phyloP scores from a whole-genome alignment of 495 filamentous ascomycete species.

The Amniculicola lignicola region DNA sequence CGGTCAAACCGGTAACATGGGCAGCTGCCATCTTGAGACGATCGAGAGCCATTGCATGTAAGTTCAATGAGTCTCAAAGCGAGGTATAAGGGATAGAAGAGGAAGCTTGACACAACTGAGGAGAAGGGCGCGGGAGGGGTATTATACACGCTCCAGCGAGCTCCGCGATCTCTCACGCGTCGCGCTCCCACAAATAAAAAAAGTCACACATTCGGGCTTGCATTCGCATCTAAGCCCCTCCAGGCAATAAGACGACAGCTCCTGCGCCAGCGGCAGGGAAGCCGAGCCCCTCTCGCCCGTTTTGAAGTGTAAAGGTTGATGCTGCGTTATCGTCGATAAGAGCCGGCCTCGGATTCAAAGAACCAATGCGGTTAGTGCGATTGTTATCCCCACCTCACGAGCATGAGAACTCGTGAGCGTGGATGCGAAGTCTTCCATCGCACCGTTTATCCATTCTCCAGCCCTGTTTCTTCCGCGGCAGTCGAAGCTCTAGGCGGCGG shows the following conservation, averaged over 20 bases:
- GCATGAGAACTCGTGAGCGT: too few relatives aligned
- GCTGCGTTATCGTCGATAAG: conserved; percentile 23
- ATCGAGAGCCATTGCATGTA: conserved; percentile 59
- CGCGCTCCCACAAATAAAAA: conserved; percentile 14
- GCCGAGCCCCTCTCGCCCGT: background rate
- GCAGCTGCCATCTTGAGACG: conserved; percentile 65
- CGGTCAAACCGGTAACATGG: conserved; percentile 57
- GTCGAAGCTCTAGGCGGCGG: too few relatives aligned
- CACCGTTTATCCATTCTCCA: too few relatives aligned
- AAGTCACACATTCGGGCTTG: background rate
- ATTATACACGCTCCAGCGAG: conserved; percentile 11
- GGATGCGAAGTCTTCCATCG: too few relatives aligned
- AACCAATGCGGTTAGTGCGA: conserved; percentile 22
- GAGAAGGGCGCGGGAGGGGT: conserved; percentile 10
- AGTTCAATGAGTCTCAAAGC: background rate
- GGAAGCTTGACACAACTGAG: background rate
- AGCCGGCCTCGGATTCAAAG: conserved; percentile 7
- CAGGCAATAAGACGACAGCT: conserved; percentile 4
- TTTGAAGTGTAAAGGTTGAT: conserved; percentile 1
- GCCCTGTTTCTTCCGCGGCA: too few relatives aligned
- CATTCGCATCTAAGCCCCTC: conserved; percentile 1
- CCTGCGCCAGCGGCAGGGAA: background rate
- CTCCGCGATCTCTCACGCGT: background rate
- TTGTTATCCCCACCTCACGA: too few relatives aligned
- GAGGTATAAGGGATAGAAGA: background rate